Evolutionary conservation across 2,329 filamentous ascomycete genomes (phyloP), one percentile per base, ranked within the genome.

Genomic region (Neobulgaria alba): DNA sequence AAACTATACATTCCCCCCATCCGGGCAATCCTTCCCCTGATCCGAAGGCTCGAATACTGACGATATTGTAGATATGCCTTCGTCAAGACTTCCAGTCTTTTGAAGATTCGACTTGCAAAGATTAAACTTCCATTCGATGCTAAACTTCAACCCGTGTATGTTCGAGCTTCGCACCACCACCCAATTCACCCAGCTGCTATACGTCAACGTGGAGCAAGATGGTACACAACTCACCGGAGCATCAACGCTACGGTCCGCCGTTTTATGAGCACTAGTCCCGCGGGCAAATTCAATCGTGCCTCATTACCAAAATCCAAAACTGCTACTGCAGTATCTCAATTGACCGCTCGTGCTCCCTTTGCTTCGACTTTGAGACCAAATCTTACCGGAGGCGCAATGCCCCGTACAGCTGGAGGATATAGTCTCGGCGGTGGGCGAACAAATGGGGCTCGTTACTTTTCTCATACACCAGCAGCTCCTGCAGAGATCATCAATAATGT

Each of bases 401-500:
- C 85, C 23, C 79, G 90, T 42, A 86, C 85, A 29, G 85, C 89
- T 5, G 88, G 90, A 50, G 92, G 92, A n/a, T 98, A 98, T 60
- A 72, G 72, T 49, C 66, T 85, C 29, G 85, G 85, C 20, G 76
- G 79, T 36, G 82, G 81, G 21, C 72, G 79, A 34, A 61, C 77
- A 43, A 79, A 84, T 51, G 85, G 82, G 33, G 78, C 80, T 17
- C 76, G 90, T 51, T 90, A 90, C 67, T 96, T 96, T 66, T 93
- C 87, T 1, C 89, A 95, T 64, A 77, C 79, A 1, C 87, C 90
- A 1, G 82, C 85, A 8, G 77, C 82, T 5, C 88, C 87, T 29
- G 87, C 89, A 1, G 86, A 96, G 61, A 87, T 96, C 34, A 77
- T 96, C 38, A 84, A 92, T 62, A 95, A 95, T 63, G 90, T 95